Evolutionary conservation across 306 rosid genomes (phyloP).

Genomic region (Vigna trinervia): DNA sequence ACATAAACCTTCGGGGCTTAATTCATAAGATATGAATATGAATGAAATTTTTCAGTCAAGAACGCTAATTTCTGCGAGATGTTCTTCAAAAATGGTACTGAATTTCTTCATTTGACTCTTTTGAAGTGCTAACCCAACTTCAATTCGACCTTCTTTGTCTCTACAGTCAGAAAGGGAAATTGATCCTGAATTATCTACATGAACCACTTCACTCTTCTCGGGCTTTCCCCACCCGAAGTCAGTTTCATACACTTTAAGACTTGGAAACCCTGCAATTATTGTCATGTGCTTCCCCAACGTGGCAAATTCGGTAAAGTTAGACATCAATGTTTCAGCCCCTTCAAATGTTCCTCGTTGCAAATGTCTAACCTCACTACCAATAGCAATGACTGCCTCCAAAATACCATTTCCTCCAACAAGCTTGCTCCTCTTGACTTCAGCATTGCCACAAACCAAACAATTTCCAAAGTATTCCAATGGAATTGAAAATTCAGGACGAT

Average conservation of each 20-base stretch:
- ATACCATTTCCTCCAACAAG: conserved; percentile 49
- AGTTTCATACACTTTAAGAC: conserved; percentile 19
- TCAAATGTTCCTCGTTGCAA: conserved; percentile 28
- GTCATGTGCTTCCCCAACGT: conserved; percentile 2
- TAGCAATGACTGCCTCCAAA: conserved; percentile 41
- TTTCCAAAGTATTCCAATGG: conserved; percentile 54
- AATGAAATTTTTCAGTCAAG: background rate
- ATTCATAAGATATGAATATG: background rate
- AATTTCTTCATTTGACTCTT: conserved; percentile 3
- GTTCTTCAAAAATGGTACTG: conserved; percentile 1
- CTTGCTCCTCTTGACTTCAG: conserved; percentile 17
- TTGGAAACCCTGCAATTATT: conserved; percentile 15
- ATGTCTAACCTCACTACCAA: conserved; percentile 38
- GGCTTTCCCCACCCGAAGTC: conserved; percentile 46
- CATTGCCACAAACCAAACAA: conserved; percentile 29
- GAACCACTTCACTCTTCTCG: background rate
- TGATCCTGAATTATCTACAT: background rate
- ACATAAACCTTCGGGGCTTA: background rate
- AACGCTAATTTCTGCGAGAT: conserved; percentile 9
- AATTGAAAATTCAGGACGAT: conserved; percentile 32
- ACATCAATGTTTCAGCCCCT: conserved; percentile 41
- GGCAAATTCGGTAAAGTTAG: background rate
- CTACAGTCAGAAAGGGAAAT: conserved; percentile 21
- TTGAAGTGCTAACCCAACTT: conserved; percentile 23
- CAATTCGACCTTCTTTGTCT: conserved; percentile 34